phyloP scores from a whole-genome alignment of 805 yeast genomes.

The Starmera caribaea region DNA sequence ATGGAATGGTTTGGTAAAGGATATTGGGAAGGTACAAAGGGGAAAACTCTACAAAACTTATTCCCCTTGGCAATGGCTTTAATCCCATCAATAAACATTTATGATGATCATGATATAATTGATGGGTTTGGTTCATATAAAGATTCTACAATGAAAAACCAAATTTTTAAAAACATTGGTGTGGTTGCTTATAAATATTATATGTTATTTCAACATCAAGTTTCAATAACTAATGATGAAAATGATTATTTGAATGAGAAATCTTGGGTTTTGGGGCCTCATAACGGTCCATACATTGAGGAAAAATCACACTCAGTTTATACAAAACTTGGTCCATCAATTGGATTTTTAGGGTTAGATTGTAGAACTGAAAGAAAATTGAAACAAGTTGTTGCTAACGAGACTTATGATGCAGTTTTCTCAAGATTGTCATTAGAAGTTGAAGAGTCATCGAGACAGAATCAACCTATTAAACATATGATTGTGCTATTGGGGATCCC shows the following conservation, averaged over 20 bases:
- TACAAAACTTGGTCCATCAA: constrained; percentile 63
- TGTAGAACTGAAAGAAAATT: constrained; percentile 85
- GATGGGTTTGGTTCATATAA: constrained; percentile 93
- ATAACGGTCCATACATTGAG: constrained; percentile 59
- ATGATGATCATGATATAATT: constrained; percentile 93
- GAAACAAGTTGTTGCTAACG: constrained; percentile 40
- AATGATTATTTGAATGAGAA: constrained; percentile 30
- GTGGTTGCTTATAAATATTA: constrained; percentile 75
- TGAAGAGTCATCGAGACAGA: constrained; percentile 31
- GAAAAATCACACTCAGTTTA: constrained; percentile 60
- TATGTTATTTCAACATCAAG: constrained; percentile 86
- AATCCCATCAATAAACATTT: constrained; percentile 80
- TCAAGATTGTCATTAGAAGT: constrained; percentile 50
- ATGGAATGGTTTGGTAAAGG: constrained; percentile 88
- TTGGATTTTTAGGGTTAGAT: constrained; percentile 73
- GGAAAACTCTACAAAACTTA: constrained; percentile 55
- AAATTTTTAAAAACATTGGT: constrained; percentile 66
- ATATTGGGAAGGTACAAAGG: constrained; percentile 61
- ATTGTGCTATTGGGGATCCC: constrained; percentile 89
- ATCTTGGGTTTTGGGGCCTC: constrained; percentile 53
- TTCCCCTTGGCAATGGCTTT: constrained; percentile 71
- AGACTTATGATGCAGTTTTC: constrained; percentile 55
- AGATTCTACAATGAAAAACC: constrained; percentile 62
- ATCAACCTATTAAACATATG: constrained; percentile 48
- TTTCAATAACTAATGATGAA: constrained; percentile 35